Base-by-base conservation (phyloP, 345 rosid genomes). In the Melastoma malabathricum region DNA sequence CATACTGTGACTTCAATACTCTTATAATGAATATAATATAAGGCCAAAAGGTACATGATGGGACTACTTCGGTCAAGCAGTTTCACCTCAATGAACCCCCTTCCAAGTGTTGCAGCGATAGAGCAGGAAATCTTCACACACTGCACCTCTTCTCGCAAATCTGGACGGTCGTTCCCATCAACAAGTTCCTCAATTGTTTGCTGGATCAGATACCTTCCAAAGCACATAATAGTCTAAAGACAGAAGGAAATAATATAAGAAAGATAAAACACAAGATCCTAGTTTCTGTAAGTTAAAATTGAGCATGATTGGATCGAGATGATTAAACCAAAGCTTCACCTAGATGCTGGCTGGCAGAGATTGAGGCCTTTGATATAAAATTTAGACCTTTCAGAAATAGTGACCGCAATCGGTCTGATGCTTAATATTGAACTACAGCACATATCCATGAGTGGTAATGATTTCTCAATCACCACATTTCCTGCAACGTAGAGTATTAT, bases 1-100 rank as follows among this genome's bases (percentile, higher is more conserved):
- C 41, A 34, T 34, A 34, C 12, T 34, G 9, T 34, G 41, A 34
- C 12, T 9, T 34, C 12, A 9, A 9, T 31, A 31, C 38, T 31
- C 10, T 31, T 31, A 31, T 31, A 3, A 31, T 31, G 38, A 31
- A 34, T 4, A 22, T 22, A 34, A 34, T 7, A 5, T 3, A 48
- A 48, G 22, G 13, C 18, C 10, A 47, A 47, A 15, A 16, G 23
- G 23, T 14, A 15, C 18, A 15, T 18, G 23, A 48, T 18, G n/a
- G 25, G 25, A 0, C 20, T 17, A n/a, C 50, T 16, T 16, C 14
- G 31, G 27, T 10, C 22, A 22, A 43, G 31, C 44, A 18, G 50
- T 16, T 31, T n/a, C 47, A 90, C 99, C 99, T 93, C 99, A 47
- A 93, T 79, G 68, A 85, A 93, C 59, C 99, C 99, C 69, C 97